A percentile compares a stretch with the other conserved stretches of the same genome.
Evolutionary conservation across 441 rosid species (phyloP).

Genomic region (Viola pubescens): DNA sequence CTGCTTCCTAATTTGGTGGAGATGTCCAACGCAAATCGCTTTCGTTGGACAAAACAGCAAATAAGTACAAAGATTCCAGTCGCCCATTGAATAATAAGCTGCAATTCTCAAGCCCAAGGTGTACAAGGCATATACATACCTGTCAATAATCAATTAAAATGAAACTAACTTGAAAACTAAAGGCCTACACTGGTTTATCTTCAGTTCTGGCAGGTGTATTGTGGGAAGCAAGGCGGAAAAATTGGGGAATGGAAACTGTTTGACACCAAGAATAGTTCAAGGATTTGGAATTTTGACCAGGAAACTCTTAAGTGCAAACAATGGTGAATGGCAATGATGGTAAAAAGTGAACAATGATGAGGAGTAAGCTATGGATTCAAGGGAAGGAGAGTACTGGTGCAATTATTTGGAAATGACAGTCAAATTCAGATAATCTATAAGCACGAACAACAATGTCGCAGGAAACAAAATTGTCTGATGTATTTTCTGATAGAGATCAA

Average conservation of each 20-base stretch:
- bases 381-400: neutral
- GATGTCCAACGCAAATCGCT: conserved; percentile 55
- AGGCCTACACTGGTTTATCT: conserved; percentile 31
- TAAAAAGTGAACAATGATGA: neutral
- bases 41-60: conserved; percentile 72
- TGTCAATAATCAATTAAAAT: conserved; percentile 42
- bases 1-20: conserved; percentile 90
- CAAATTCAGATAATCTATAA: neutral
- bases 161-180: conserved; percentile 28
- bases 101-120: conserved; percentile 67
- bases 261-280: conserved; percentile 7
- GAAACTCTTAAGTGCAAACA: neutral
- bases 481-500: neutral
- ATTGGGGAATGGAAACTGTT: conserved; percentile 9
- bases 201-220: conserved; percentile 22
- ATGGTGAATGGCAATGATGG: neutral
- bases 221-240: conserved; percentile 14
- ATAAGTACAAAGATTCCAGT: conserved; percentile 81
- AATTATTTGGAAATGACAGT: neutral
- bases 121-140: conserved; percentile 37
- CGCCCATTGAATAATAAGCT: conserved; percentile 96
- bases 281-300: conserved; percentile 9
- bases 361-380: neutral
- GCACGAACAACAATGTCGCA: neutral
- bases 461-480: neutral